phyloP scores from a whole-genome alignment of 2,329 filamentous ascomycete species.

The Cercospora berteroae region DNA sequence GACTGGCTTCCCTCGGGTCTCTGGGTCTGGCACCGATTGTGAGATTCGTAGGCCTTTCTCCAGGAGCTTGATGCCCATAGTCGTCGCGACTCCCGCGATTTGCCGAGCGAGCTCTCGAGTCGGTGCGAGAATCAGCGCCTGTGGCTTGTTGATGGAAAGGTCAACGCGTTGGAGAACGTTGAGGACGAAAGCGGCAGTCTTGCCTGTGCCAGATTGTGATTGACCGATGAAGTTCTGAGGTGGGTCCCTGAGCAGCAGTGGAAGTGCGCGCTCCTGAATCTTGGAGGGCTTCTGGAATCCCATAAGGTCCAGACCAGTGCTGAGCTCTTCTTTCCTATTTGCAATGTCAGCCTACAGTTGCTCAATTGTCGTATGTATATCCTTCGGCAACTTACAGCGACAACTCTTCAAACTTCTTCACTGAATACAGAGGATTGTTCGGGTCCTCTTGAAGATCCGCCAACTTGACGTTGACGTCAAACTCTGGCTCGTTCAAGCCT shows the following conservation, averaged over 20 bases:
- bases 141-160: conserved; percentile 66
- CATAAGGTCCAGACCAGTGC: conserved; percentile 74
- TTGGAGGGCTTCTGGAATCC: conserved; percentile 95
- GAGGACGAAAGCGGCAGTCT: conserved; percentile 93
- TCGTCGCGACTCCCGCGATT: conserved; percentile 79
- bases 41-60: conserved; percentile 66
- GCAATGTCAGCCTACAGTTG: background rate
- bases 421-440: conserved; percentile 83
- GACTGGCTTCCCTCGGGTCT: conserved; percentile 66
- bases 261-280: conserved; percentile 92
- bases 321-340: conserved; percentile 59
- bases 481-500: conserved; percentile 66
- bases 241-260: conserved; percentile 82
- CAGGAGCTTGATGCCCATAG: conserved; percentile 77
- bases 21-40: conserved; percentile 76
- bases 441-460: conserved; percentile 84
- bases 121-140: conserved; percentile 85
- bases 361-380: too few relatives aligned
- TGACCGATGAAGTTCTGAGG: conserved; percentile 93
- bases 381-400: conserved; percentile 64
- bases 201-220: conserved; percentile 98
- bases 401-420: conserved; percentile 79
- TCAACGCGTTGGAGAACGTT: conserved; percentile 88
- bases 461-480: conserved; percentile 88
- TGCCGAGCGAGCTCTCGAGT: conserved; percentile 93